Base-by-base conservation (phyloP, 108 stramenopile genomes). In the Aurantiochytrium sp. region DNA sequence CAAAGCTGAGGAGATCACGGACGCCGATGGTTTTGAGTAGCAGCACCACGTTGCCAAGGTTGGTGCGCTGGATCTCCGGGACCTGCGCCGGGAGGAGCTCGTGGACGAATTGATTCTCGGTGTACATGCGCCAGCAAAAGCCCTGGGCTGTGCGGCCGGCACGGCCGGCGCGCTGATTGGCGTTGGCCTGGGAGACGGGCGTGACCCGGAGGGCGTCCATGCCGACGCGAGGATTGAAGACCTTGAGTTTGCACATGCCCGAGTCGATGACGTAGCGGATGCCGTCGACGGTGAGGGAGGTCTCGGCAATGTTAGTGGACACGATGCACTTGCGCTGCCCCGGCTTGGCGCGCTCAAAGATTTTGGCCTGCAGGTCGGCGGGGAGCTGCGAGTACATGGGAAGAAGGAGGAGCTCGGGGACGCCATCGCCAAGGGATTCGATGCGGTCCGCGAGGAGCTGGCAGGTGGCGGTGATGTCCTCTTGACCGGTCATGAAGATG, bases 401-500 rank as follows among this genome's bases (percentile, higher is more conserved):
- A 15, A 99, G 94, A 3, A 99, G 94, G 50, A 99, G 91, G 73
- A 99, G 90, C 22, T 85, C 52, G 36, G 48, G 32, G 5, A 42
- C 22, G 32, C 24, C 37, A 12, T 87, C 87, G 52, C 54, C 87
- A 31, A 88, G 87, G 37, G 17, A 8, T 22, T 50, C 30, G 4
- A 86, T 36, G 30, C 73, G 45, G 22, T 86, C 45, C 4, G 88
- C 88, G 36, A 88, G 12, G 15, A 88, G 86, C 54, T 45, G 24
- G 42, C 88, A 88, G 0, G 88, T 88, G 37, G 98, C 96, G 89
- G 98, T 98, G 87, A 99, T 98, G 89, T 99, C 99, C 93, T 98
- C 99, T 88, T 99, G 99, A 15, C 99, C 99, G 21, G 99, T 99
- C 98, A 99, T 98, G 92, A 99, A 99, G 68, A 98, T 95, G 3